Base-by-base conservation (phyloP, 2,329 filamentous ascomycete genomes). In the Cordyceps tenuipes region DNA sequence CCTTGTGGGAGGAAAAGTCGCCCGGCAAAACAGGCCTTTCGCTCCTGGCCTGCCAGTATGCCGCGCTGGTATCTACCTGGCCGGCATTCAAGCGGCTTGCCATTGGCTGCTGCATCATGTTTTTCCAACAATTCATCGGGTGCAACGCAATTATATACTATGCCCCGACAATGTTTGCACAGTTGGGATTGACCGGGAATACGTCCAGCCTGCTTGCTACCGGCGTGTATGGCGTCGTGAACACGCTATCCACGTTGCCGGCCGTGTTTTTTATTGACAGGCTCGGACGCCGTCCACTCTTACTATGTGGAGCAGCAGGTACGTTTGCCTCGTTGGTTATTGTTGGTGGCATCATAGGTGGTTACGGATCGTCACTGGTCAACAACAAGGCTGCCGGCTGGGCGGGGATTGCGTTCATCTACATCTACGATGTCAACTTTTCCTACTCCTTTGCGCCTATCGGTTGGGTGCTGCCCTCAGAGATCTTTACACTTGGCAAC, bases 381-480 rank as follows among this genome's bases (percentile, higher is more conserved):
- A 66, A 70, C 1, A 63, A 76, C 47, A 66, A 72, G 17, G 68
- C 72, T 2, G 76, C 82, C 0, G 73, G 73, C n/a, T 79, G 75
- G 60, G 79, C 79, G 2, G 82, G 87, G 63, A 87, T 88, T 63
- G 82, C 82, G 21, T 86, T 87, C 66, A 83, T 79, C 54, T 87
- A 86, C 68, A 76, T 87, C 17, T 77, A 87, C 61, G 82, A 86
- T 66, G 77, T 86, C 64, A 75, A 84, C 63, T 87, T 87, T 67
- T 80, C 82, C 1, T 73, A 86, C n/a, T 87, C 83, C 0, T 77
- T 85, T 19, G 84, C 83, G 0, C 83, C 84, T 0, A 81, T 85
- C 3, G 82, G 79, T 58, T 87, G 85, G 84, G 79, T 87, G 49
- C 86, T 87, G 63, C 81, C 82, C 0, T 81, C 83, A 5, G 85